phyloP scores from a whole-genome alignment of 2,329 filamentous ascomycete species.

The Catunica adiposa region DNA sequence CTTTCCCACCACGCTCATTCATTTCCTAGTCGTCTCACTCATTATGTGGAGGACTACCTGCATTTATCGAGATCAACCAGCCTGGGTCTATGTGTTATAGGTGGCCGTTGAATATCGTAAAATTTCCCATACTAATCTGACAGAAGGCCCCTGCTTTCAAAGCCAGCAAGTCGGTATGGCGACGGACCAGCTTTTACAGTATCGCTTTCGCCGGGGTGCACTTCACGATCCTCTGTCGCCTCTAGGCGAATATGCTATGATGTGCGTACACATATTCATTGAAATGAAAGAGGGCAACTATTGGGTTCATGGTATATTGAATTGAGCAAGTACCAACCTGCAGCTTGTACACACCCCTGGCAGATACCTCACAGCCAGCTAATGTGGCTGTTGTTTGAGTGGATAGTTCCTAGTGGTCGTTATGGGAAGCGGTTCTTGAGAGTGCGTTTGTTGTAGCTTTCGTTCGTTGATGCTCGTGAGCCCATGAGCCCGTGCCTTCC shows the following conservation, averaged over 20 bases:
- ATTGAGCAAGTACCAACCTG: neutral
- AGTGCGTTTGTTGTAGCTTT: neutral
- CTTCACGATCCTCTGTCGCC: neutral
- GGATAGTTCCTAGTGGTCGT: neutral
- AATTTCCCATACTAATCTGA: too few relatives aligned
- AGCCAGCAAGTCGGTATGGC: neutral
- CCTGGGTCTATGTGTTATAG: neutral
- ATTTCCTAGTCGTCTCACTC: constrained; percentile 11
- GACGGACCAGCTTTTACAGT: neutral
- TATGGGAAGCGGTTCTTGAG: neutral
- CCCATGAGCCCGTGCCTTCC: neutral
- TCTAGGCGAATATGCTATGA: neutral
- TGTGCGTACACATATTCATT: too few relatives aligned
- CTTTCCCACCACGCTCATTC: constrained; percentile 8
- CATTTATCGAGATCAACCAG: neutral
- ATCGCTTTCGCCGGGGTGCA: neutral
- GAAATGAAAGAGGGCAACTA: neutral
- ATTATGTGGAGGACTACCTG: neutral
- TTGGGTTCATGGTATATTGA: neutral
- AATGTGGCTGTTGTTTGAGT: neutral
- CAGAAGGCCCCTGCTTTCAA: neutral
- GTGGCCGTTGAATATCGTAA: too few relatives aligned
- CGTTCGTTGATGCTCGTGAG: neutral
- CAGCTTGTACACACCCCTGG: neutral
- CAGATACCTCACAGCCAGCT: neutral